Percentiles rank a stretch among this genome's conserved stretches.
phyloP scores from a whole-genome alignment of 2,329 filamentous ascomycete genomes.

The Hypomyces rosellus region DNA sequence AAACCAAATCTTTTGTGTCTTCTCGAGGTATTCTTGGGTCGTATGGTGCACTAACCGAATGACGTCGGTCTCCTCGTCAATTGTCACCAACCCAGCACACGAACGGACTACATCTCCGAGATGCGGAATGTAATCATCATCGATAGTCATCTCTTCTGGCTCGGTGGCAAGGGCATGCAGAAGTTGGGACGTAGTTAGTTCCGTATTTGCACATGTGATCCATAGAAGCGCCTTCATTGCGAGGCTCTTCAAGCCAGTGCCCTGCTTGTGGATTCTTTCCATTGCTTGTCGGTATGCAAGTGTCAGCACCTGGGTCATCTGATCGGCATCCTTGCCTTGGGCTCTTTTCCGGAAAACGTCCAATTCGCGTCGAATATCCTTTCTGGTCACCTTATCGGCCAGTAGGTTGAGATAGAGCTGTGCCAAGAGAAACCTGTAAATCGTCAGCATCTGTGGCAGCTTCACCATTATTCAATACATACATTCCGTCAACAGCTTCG shows the following conservation, averaged over 20 bases:
- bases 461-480: background rate
- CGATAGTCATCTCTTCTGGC: slow-evolving; percentile 1
- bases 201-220: slow-evolving; percentile 33
- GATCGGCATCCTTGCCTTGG: too few relatives aligned
- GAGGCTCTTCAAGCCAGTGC: slow-evolving; percentile 22
- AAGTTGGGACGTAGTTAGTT: slow-evolving; percentile 30
- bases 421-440: background rate
- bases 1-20: slow-evolving; percentile 24
- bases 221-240: slow-evolving; percentile 35
- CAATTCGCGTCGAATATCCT: background rate
- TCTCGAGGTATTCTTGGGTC: slow-evolving; percentile 37
- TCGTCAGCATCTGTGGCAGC: background rate
- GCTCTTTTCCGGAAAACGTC: slow-evolving; percentile 14
- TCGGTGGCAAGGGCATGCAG: slow-evolving; percentile 37
- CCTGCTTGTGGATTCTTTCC: slow-evolving; percentile 34
- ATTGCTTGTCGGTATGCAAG: slow-evolving; percentile 37
- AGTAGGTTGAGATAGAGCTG: background rate
- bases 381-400: background rate
- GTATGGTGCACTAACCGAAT: slow-evolving; percentile 41
- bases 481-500: background rate
- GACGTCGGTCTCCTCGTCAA: slow-evolving; percentile 32
- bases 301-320: slow-evolving; percentile 22
- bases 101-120: slow-evolving; percentile 28
- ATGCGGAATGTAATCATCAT: slow-evolving; percentile 26
- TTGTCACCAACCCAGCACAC: slow-evolving; percentile 36